phyloP scores from a whole-genome alignment of 805 yeast genomes.

The Starmerella potacharoeniae region DNA sequence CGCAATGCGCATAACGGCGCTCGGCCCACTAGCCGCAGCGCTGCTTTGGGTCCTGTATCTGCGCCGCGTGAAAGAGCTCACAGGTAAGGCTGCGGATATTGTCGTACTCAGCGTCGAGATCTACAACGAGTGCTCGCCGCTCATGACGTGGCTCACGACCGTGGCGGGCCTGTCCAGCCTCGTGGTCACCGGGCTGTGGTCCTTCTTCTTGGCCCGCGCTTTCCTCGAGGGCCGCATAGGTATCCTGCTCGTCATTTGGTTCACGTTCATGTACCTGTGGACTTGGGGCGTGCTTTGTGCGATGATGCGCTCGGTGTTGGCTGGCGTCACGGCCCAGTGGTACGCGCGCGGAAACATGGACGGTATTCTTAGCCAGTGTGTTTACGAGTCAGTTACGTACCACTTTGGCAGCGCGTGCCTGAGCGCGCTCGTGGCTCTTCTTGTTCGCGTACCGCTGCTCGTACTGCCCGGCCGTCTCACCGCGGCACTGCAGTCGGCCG shows the following conservation, averaged over 20 bases:
- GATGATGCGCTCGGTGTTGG: slow-evolving; percentile 29
- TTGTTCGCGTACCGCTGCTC: slow-evolving; percentile 29
- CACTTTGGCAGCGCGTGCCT: slow-evolving; percentile 32
- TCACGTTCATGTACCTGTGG: slow-evolving; percentile 33
- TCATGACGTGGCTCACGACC: slow-evolving; percentile 25
- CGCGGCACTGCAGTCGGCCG: slow-evolving; percentile 20
- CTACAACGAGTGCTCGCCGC: slow-evolving; percentile 25
- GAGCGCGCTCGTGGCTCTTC: slow-evolving; percentile 26
- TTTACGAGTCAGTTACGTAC: slow-evolving; percentile 23
- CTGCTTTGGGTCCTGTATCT: slow-evolving; percentile 18
- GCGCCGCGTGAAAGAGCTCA: slow-evolving; percentile 14
- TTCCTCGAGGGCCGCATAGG: slow-evolving; percentile 25
- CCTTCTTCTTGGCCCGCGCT: slow-evolving; percentile 27
- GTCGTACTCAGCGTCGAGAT: slow-evolving; percentile 30
- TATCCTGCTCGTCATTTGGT: slow-evolving; percentile 22
- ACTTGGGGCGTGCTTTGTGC: slow-evolving; percentile 33
- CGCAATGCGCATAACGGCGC: slow-evolving; percentile 18
- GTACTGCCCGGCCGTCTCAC: slow-evolving; percentile 28
- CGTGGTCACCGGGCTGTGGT: slow-evolving; percentile 30
- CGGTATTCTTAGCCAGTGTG: slow-evolving; percentile 7
- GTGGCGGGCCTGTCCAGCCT: slow-evolving; percentile 25
- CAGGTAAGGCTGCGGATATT: slow-evolving; percentile 25
- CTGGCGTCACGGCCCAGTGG: slow-evolving; percentile 33
- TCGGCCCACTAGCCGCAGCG: slow-evolving; percentile 18
- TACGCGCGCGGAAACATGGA: slow-evolving; percentile 26